These are phyloP conservation scores for Ascodesmis nigricans DNA, from an alignment of 495 filamentous ascomycete genomes.

Conservation along the genomic window DNA sequence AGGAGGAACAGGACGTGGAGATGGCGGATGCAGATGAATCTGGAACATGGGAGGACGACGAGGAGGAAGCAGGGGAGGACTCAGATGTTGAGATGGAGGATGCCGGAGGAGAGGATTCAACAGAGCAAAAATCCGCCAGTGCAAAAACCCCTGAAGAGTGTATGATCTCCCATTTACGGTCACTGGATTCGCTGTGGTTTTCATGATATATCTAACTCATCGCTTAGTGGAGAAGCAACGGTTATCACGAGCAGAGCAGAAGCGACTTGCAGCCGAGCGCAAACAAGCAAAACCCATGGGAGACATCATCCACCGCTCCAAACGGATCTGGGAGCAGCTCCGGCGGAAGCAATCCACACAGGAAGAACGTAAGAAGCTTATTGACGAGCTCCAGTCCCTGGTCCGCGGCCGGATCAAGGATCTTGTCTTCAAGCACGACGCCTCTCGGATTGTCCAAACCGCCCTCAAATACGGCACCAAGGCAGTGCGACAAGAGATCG, in stretches of 20 bases:
- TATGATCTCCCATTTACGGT: not conserved
- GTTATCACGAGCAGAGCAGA: constrained; percentile 84
- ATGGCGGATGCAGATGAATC: constrained; percentile 5
- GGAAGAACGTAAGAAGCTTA: constrained; percentile 65
- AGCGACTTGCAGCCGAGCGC: constrained; percentile 62
- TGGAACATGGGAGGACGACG: constrained; percentile 8
- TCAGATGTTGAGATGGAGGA: constrained; percentile 3
- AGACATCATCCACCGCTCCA: constrained; percentile 66
- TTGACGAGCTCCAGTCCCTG: constrained; percentile 72
- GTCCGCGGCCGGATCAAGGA: constrained; percentile 78
- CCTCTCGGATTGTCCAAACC: constrained; percentile 82
- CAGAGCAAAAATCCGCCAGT: constrained; percentile 1
- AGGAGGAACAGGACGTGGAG: constrained; percentile 2
- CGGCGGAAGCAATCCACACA: constrained; percentile 72
- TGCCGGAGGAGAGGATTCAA: not conserved
- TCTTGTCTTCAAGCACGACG: constrained; percentile 95
- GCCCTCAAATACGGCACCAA: constrained; percentile 84
- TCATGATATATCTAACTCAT: not conserved
- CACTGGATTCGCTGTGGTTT: constrained; percentile 7
- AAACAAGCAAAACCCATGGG: constrained; percentile 83
- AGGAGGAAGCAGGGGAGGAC: constrained; percentile 1
- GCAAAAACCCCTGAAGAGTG: constrained; percentile 5
- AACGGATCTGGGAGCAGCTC: constrained; percentile 90
- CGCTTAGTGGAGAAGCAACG: constrained; percentile 31
- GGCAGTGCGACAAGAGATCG: constrained; percentile 66